Percentiles rank a stretch among this genome's conserved stretches.
phyloP scores from a whole-genome alignment of 768 basidiomycete species.

The Suillus occidentalis region DNA sequence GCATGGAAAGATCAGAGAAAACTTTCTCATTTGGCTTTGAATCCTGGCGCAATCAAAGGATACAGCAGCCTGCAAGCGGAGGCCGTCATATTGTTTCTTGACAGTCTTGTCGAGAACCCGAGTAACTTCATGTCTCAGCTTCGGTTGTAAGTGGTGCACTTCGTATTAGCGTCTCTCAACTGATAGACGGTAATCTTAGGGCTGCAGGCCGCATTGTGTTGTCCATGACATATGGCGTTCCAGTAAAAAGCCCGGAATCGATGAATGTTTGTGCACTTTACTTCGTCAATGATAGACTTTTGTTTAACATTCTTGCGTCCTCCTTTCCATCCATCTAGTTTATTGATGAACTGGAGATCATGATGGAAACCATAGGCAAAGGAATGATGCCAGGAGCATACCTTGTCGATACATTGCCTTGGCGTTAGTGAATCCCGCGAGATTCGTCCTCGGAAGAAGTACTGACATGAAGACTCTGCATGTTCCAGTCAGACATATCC shows the following conservation, averaged over 20 bases:
- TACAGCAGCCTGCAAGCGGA: constrained; percentile 5
- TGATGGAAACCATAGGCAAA: not conserved
- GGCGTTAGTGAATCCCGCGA: constrained; percentile 2
- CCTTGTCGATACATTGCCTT: constrained; percentile 4
- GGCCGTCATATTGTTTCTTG: not conserved
- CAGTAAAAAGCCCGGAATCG: constrained; percentile 2
- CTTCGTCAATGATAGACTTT: not conserved
- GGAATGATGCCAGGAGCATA: constrained; percentile 7
- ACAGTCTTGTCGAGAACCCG: constrained; percentile 6
- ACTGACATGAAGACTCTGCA: not conserved
- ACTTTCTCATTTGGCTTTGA: constrained; percentile 7
- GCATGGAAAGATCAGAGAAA: constrained; percentile 11
- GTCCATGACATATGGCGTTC: constrained; percentile 11
- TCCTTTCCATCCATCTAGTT: not conserved
- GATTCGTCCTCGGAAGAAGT: not conserved
- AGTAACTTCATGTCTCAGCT: not conserved
- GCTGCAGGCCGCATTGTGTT: constrained; percentile 6
- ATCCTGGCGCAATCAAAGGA: constrained; percentile 1
- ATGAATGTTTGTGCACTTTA: not conserved
- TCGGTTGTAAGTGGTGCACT: constrained; percentile 5
- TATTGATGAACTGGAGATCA: constrained; percentile 6
- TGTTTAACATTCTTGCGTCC: not conserved
- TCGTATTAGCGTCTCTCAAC: not conserved
- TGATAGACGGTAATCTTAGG: not conserved
- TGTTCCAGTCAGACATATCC: constrained; percentile 21